Conservation (phyloP, 1,284 basidiomycete genomes). For the Heterobasidion irregulare region DNA sequence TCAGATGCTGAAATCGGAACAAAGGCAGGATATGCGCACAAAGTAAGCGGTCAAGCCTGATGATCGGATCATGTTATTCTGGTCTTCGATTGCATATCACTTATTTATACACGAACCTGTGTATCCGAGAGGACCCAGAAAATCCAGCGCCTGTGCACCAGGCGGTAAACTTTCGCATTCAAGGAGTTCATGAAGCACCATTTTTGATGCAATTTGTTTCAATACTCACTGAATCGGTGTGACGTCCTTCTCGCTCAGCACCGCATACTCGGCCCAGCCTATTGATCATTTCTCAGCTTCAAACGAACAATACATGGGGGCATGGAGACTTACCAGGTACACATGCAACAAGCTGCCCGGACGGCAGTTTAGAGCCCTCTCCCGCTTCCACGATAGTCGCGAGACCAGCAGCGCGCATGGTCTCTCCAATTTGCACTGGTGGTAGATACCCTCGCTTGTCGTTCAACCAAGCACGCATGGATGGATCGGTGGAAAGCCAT, state of each 20-base stretch:
- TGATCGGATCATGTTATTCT: no score
- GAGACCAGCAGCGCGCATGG: constrained; percentile 71
- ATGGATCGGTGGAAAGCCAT: constrained; percentile 76
- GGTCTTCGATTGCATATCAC: no score
- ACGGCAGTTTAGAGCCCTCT: constrained; percentile 38
- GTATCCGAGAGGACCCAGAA: constrained; percentile 66
- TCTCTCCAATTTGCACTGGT: constrained; percentile 76
- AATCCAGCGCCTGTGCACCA: constrained; percentile 62
- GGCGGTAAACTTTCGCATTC: constrained; percentile 32
- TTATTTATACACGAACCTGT: constrained; percentile 37
- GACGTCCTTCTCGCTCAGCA: constrained; percentile 48
- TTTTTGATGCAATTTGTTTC: neutral
- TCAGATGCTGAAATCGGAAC: neutral
- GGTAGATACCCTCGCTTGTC: constrained; percentile 61
- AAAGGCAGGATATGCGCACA: constrained; percentile 27
- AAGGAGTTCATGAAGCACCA: neutral
- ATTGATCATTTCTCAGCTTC: constrained; percentile 10
- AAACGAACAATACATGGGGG: neutral
- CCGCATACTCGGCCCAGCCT: constrained; percentile 78
- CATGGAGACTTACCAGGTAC: constrained; percentile 37
- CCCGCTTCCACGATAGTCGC: constrained; percentile 63
- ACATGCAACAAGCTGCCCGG: constrained; percentile 64
- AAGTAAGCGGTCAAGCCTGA: constrained; percentile 80
- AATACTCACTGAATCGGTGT: constrained; percentile 41
- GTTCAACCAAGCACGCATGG: constrained; percentile 79